Evolutionary conservation across 768 basidiomycete genomes (phyloP).

Genomic region (Boletus coccyginus): DNA sequence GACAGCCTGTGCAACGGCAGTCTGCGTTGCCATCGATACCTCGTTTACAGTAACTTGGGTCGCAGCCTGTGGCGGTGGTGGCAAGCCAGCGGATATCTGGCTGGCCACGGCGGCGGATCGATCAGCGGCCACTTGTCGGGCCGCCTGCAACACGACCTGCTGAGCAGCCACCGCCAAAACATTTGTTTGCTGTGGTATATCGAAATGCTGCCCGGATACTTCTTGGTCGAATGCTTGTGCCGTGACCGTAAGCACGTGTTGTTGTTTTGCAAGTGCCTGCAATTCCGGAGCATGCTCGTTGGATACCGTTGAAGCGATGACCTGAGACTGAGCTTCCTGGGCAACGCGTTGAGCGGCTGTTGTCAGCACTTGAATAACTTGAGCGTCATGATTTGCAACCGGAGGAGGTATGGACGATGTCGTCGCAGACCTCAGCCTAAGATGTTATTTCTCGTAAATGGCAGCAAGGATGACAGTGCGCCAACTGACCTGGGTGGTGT

Average conservation of each 20-base stretch:
- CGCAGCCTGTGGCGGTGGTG: conserved; percentile 29
- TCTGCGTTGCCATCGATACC: conserved; percentile 61
- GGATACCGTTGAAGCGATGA: conserved; percentile 50
- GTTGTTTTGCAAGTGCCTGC: conserved; percentile 75
- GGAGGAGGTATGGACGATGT: conserved; percentile 31
- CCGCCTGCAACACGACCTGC: conserved; percentile 79
- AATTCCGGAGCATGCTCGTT: conserved; percentile 47
- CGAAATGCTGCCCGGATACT: conserved; percentile 49
- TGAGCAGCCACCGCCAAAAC: conserved; percentile 74
- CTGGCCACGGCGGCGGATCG: conserved; percentile 42
- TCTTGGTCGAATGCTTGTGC: conserved; percentile 76
- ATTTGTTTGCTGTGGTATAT: conserved; percentile 48
- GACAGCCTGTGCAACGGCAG: conserved; percentile 81
- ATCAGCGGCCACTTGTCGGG: conserved; percentile 54
- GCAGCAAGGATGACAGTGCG: not conserved
- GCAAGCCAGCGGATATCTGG: conserved; percentile 41
- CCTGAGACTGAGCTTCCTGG: conserved; percentile 68
- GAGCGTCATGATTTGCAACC: conserved; percentile 52
- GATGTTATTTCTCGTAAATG: not conserved
- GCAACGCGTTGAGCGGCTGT: conserved; percentile 76
- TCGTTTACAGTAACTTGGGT: conserved; percentile 53
- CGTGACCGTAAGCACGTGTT: conserved; percentile 69
- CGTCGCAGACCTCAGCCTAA: conserved; percentile 33
- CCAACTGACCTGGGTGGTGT: conserved; percentile 29
- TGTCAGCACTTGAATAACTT: conserved; percentile 76